Base-by-base conservation (phyloP, 169 alveolate species). In the Eimeria necatrix region DNA sequence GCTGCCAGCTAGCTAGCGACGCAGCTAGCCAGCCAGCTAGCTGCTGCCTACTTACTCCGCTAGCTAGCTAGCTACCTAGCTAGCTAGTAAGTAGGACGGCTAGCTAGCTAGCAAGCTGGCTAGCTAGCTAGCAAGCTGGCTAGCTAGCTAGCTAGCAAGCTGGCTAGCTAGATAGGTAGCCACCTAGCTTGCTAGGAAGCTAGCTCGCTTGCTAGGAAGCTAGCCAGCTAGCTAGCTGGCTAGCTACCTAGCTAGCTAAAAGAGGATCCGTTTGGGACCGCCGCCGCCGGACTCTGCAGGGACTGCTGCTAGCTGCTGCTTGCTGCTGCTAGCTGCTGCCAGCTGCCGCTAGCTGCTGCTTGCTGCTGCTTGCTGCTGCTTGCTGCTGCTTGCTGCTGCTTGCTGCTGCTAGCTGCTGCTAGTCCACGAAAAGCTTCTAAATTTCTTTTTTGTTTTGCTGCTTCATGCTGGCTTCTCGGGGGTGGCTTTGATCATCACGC, bases 401-500 rank as follows among this genome's bases (percentile, higher is more conserved):
- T 0, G 41, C 41, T 32, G 41, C 41, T 32, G 41, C 41, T 32
- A 32, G 41, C 41, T 32, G 41, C 41, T 32, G 41, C 41, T 2
- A 32, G 41, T 32, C 41, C 41, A 32, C 41, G 41, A 32, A 32
- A 32, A 32, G 41, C 41, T 2, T 32, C 41, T 32, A 32, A 32
- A 32, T 32, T 32, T 32, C 41, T 32, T 32, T 32, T 32, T 32
- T 32, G 41, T 32, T 2, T 32, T 32, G 41, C 41, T 32, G 41
- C 41, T 32, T 32, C 41, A 32, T 4, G 74, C 91, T 18, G 59
- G 26, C 91, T 83, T 83, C 56, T 83, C 91, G 53, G 56, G 76
- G 8, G 74, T 49, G 51, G 91, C 16, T 0, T 70, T 26, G 70
- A 83, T 56, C 76, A 83, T 83, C 4, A 83, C 91, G 70, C 91